Evolutionary conservation across 345 rosid genomes (phyloP).

Genomic region (Dovyalis caffra): DNA sequence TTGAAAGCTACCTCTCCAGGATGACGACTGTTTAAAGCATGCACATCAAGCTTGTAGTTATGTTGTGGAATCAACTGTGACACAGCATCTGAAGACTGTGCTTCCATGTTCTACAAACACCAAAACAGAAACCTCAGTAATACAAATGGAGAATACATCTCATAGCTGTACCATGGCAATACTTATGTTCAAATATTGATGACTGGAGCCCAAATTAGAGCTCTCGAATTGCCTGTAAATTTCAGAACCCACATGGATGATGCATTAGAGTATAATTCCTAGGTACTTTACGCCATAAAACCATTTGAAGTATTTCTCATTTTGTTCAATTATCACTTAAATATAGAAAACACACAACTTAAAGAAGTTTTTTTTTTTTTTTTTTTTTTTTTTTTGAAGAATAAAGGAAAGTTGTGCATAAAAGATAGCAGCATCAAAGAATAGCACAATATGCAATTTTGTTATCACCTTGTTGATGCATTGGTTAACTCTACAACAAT

Average conservation of each 20-base stretch:
- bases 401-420: background rate
- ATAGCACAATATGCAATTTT: background rate
- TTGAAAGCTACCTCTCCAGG: conserved; percentile 82
- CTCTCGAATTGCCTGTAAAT: background rate
- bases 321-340: background rate
- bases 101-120: conserved; percentile 65
- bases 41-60: conserved; percentile 92
- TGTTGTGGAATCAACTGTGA: conserved; percentile 89
- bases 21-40: conserved; percentile 75
- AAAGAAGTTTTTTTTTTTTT: too few species aligned
- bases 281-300: background rate
- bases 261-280: background rate
- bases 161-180: background rate
- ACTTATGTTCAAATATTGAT: background rate
- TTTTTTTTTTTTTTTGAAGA: background rate
- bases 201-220: background rate
- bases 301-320: background rate
- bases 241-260: background rate
- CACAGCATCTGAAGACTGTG: conserved; percentile 56
- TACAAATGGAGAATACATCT: background rate
- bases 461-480: background rate
- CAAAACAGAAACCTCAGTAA: conserved; percentile 18
- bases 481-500: background rate
- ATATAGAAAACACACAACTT: background rate
- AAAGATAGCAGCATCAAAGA: background rate